Evolutionary conservation across 139 green algal genomes (phyloP).

Genomic region (Tetradesmus obliquus): DNA sequence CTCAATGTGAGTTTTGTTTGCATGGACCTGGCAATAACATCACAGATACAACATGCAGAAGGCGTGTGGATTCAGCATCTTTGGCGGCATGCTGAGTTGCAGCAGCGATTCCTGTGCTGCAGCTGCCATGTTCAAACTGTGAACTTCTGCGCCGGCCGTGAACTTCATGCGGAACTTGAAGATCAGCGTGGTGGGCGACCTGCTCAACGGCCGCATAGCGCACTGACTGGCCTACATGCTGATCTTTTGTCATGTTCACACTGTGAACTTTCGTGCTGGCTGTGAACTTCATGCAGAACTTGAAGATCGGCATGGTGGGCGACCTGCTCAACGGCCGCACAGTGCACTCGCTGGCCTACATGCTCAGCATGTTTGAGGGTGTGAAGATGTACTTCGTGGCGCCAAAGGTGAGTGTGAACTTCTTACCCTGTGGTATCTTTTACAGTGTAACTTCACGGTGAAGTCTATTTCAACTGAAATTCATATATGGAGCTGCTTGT

Average conservation of each 20-base stretch:
- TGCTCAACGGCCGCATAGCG: constrained; percentile 93
- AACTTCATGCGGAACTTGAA: constrained; percentile 73
- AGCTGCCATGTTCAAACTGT: neutral
- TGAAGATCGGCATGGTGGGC: constrained; percentile 95
- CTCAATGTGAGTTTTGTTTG: neutral
- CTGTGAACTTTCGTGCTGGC: neutral
- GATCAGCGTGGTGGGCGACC: constrained; percentile 96
- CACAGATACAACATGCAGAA: too few relatives aligned
- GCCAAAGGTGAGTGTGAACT: constrained; percentile 55
- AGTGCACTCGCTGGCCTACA: constrained; percentile 73
- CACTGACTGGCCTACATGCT: too few relatives aligned
- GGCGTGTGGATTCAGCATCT: too few relatives aligned
- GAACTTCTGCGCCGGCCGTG: neutral
- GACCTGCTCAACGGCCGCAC: constrained; percentile 98
- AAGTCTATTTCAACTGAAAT: neutral
- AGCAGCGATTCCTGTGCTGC: too few relatives aligned
- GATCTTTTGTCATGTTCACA: neutral
- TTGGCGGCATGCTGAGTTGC: too few relatives aligned
- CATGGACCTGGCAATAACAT: too few relatives aligned
- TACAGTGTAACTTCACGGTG: neutral
- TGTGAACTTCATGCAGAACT: constrained; percentile 60
- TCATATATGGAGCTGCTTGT: too few relatives aligned
- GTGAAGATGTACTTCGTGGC: constrained; percentile 98
- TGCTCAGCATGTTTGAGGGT: constrained; percentile 91
- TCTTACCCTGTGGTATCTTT: neutral